Evolutionary conservation across 495 filamentous ascomycete species (phyloP), one percentile per base, ranked within the genome.

Genomic region (Pyronema domesticum): DNA sequence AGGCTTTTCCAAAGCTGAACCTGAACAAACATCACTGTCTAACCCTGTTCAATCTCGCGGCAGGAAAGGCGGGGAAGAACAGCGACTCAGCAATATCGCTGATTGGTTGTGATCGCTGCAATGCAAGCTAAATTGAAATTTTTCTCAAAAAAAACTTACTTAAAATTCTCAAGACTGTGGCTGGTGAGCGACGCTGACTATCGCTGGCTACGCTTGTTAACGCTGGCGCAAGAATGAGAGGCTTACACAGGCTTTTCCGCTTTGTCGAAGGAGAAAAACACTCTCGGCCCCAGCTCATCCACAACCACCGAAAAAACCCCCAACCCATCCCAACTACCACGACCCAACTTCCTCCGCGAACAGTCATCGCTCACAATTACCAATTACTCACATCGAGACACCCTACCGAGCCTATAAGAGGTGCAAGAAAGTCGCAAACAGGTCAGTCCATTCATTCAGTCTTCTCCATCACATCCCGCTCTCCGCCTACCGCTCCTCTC

Each of bases 61-160:
- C n/a, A 2, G 45, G 18, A 47, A 47, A 47, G 45, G 45, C 45
- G 45, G 45, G 45, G 47, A 36, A 50, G 18, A n/a, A 17, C 47
- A 50, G 47, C 47, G 30, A 30, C 47, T 50, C 47, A 18, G 47
- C 47, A 50, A 36, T 34, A 8, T 1, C 30, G 30, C 13, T 36
- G 47, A 50, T 50, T 50, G 47, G 47, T n/a, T 13, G 17, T 47
- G 10, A 11, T 23, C 13, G 13, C 45, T 47, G 45, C 45, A 47
- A 14, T 14, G 45, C 45, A 47, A 47, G 45, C 13, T 19, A 14
- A 47, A 47, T 1, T 47, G 3, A 10, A 47, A 14, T 3, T 47
- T 47, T 47, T 47, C 3, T 10, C 3, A 1, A 47, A 13, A 42
- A 42, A 17, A 6, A 1, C 39, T 17, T 13, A 42, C 1, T 13